Conservation (phyloP, 768 basidiomycete species). For the Serendipita sp. region DNA sequence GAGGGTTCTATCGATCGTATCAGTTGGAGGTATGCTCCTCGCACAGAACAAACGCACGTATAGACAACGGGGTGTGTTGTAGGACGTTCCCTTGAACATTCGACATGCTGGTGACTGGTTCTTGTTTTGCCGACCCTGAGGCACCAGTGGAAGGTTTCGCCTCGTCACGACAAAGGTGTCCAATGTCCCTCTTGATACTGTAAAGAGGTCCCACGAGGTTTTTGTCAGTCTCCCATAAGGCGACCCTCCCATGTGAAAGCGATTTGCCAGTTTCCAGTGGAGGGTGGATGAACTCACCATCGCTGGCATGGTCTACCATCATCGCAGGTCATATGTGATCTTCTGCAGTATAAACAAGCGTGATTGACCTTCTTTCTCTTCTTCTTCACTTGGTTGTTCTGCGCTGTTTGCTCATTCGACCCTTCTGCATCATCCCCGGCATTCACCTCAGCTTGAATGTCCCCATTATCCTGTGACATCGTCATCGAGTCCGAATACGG, state of each 20-base stretch:
- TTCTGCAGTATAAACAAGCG: conserved; percentile 72
- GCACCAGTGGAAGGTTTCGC: conserved; percentile 17
- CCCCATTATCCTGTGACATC: no score
- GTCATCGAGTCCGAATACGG: neutral
- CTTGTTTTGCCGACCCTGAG: no score
- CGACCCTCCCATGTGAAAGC: conserved; percentile 5
- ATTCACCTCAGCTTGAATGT: no score
- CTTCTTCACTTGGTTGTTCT: conserved; percentile 14
- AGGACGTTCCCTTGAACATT: no score
- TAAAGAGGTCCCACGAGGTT: conserved; percentile 8
- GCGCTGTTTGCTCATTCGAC: neutral
- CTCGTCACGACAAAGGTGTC: conserved; percentile 86
- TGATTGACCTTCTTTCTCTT: conserved; percentile 81
- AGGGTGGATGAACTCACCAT: conserved; percentile 42
- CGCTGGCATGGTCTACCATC: conserved; percentile 57
- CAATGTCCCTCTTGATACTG: conserved; percentile 93
- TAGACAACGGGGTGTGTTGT: no score
- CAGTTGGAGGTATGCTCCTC: no score
- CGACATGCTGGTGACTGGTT: no score
- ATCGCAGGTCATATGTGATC: conserved; percentile 16
- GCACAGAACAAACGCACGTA: no score
- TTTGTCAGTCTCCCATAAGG: conserved; percentile 5
- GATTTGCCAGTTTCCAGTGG: conserved; percentile 7
- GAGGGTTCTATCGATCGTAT: no score
- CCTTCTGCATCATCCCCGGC: no score